Evolutionary conservation across 495 filamentous ascomycete species (phyloP).

Genomic region (Durotheca rogersii): DNA sequence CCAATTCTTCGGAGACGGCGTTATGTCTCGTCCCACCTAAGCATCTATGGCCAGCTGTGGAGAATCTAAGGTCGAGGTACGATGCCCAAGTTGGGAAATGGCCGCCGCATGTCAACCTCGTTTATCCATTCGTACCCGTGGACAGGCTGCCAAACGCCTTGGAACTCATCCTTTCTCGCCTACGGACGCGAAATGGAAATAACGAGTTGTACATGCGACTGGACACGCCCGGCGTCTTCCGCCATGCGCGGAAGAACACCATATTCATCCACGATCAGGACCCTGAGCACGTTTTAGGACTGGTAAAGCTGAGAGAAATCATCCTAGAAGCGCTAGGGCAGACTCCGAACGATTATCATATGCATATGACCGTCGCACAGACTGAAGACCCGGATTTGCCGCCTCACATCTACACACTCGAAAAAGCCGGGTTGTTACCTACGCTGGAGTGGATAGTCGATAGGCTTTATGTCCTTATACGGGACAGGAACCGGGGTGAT

Average conservation of each 20-base stretch:
- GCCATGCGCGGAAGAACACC: conserved; percentile 44
- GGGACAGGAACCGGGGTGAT: conserved; percentile 37
- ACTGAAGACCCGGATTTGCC: conserved; percentile 39
- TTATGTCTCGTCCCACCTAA: conserved; percentile 52
- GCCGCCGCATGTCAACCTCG: conserved; percentile 61
- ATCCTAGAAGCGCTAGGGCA: conserved; percentile 31
- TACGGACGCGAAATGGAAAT: not conserved
- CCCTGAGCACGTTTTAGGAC: not conserved
- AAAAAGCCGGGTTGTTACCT: conserved; percentile 46
- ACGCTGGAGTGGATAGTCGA: conserved; percentile 44
- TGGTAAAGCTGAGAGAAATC: conserved; percentile 21
- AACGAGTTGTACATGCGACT: conserved; percentile 33
- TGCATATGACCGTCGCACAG: conserved; percentile 59
- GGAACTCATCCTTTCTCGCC: conserved; percentile 3
- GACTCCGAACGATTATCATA: conserved; percentile 19
- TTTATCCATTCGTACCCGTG: conserved; percentile 58
- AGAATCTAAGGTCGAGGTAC: conserved; percentile 53
- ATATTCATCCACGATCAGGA: conserved; percentile 43
- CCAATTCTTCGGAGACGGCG: conserved; percentile 49
- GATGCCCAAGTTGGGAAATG: conserved; percentile 59
- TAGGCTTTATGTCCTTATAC: conserved; percentile 48
- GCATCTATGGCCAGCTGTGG: conserved; percentile 41
- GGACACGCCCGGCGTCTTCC: conserved; percentile 42
- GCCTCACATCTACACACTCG: conserved; percentile 44
- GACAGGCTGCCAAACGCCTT: conserved; percentile 35